Conservation (phyloP, 768 basidiomycete species). For the Rubroboletus pulcherrimus region DNA sequence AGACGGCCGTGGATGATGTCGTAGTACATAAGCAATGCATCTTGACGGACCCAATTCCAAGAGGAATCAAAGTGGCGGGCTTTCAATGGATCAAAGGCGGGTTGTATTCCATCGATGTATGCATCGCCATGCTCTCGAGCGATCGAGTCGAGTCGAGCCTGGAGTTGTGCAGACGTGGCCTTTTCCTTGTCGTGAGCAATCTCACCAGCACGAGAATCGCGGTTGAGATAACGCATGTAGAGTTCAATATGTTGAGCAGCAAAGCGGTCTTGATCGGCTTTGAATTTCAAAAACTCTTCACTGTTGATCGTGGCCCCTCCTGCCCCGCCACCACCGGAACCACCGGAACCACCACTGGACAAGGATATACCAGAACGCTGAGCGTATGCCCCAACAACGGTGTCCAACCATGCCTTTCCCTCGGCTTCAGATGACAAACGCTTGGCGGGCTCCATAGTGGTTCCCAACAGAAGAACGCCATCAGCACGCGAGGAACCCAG, state of each 20-base stretch:
- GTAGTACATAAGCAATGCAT: constrained; percentile 94
- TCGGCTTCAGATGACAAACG: constrained; percentile 88
- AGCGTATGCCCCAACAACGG: constrained; percentile 80
- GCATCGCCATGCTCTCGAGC: constrained; percentile 87
- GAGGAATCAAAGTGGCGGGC: constrained; percentile 98
- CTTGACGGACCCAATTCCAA: constrained; percentile 99
- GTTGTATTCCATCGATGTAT: constrained; percentile 94
- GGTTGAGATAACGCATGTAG: constrained; percentile 94
- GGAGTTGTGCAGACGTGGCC: constrained; percentile 64
- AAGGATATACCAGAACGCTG: constrained; percentile 86
- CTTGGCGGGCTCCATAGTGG: constrained; percentile 92
- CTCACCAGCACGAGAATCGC: constrained; percentile 90
- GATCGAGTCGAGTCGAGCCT: constrained; percentile 85
- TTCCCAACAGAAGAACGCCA: constrained; percentile 83
- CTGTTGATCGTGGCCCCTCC: constrained; percentile 94
- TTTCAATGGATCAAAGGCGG: constrained; percentile 91
- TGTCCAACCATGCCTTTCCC: constrained; percentile 91
- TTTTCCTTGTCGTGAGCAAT: constrained; percentile 87
- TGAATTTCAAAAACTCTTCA: constrained; percentile 97
- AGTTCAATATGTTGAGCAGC: constrained; percentile 92
- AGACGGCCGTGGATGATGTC: constrained; percentile 97
- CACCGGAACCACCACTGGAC: constrained; percentile 60
- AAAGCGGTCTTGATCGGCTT: constrained; percentile 87
- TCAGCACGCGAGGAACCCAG: constrained; percentile 89
- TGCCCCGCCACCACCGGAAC: constrained; percentile 51